phyloP scores from a whole-genome alignment of 2,329 filamentous ascomycete species.

The Aureobasidium sp. region DNA sequence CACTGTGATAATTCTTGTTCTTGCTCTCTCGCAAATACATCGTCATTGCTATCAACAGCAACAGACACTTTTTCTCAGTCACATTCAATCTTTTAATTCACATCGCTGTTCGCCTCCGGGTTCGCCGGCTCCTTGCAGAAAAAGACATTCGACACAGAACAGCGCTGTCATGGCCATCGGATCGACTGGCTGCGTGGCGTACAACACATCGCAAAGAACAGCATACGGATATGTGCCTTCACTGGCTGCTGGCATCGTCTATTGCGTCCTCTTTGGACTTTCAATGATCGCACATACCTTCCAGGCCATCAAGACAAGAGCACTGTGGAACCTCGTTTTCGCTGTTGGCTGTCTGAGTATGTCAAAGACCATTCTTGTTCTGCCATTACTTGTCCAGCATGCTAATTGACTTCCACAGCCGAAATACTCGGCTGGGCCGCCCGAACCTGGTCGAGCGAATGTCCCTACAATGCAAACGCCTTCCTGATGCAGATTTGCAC shows the following conservation, averaged over 20 bases:
- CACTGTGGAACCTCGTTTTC: slow-evolving; percentile 15
- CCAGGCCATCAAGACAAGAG: slow-evolving; percentile 9
- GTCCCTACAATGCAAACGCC: slow-evolving; percentile 23
- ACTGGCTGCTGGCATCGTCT: slow-evolving; percentile 15
- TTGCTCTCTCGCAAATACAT: neutral
- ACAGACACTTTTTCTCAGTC: neutral
- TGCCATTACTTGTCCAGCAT: neutral
- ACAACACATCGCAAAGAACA: neutral
- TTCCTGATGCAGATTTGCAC: slow-evolving; percentile 35
- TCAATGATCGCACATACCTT: slow-evolving; percentile 13
- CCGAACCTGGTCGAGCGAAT: slow-evolving; percentile 11
- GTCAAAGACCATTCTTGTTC: neutral
- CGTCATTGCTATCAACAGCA: neutral
- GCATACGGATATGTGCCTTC: slow-evolving; percentile 17
- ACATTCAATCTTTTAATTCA: neutral
- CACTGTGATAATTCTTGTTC: neutral
- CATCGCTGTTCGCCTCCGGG: neutral
- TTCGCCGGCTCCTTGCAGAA: neutral
- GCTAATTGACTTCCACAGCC: neutral
- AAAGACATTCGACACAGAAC: neutral
- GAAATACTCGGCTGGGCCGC: slow-evolving; percentile 16
- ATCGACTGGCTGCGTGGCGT: slow-evolving; percentile 14
- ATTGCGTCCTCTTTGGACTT: slow-evolving; percentile 16
- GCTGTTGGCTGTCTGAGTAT: slow-evolving; percentile 13
- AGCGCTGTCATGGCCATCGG: slow-evolving; percentile 11